phyloP scores from a whole-genome alignment of 441 rosid species.

The Isatis lusitanica region DNA sequence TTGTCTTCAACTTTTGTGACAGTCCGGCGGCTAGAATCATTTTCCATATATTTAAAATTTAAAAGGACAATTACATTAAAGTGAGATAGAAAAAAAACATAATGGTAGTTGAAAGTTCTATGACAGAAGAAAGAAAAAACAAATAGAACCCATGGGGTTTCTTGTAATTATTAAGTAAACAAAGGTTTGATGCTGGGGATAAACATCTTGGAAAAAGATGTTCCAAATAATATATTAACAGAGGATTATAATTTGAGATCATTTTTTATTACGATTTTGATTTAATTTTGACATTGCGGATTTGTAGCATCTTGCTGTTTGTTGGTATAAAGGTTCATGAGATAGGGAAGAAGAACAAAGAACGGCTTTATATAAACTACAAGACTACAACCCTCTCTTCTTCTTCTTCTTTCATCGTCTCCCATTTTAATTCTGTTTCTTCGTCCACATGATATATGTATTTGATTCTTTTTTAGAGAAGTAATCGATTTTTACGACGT shows the following conservation, averaged over 20 bases:
- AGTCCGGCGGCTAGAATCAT: slow-evolving; percentile 4
- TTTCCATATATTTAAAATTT: not conserved
- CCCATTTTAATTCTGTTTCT: too few relatives aligned
- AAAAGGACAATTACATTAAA: not conserved
- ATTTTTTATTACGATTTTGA: not conserved
- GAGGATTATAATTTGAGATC: not conserved
- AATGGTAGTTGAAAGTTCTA: too few relatives aligned
- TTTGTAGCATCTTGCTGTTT: not conserved
- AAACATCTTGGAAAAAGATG: not conserved
- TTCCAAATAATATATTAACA: not conserved
- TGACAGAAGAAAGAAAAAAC: too few relatives aligned
- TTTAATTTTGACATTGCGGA: not conserved
- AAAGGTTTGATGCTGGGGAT: not conserved
- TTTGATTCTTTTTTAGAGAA: too few relatives aligned
- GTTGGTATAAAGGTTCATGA: not conserved
- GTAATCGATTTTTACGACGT: not conserved
- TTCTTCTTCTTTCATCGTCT: too few relatives aligned
- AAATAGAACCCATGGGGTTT: not conserved
- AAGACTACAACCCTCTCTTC: too few relatives aligned
- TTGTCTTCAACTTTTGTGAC: slow-evolving; percentile 16
- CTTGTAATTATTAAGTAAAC: not conserved
- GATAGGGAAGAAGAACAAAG: too few relatives aligned
- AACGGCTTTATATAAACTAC: too few relatives aligned
- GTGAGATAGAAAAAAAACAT: not conserved
- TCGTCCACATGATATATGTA: too few relatives aligned